Evolutionary conservation across 352 stramenopile genomes (phyloP), one percentile per base, ranked within the genome.

Genomic region (Thraustochytrium striatum): DNA sequence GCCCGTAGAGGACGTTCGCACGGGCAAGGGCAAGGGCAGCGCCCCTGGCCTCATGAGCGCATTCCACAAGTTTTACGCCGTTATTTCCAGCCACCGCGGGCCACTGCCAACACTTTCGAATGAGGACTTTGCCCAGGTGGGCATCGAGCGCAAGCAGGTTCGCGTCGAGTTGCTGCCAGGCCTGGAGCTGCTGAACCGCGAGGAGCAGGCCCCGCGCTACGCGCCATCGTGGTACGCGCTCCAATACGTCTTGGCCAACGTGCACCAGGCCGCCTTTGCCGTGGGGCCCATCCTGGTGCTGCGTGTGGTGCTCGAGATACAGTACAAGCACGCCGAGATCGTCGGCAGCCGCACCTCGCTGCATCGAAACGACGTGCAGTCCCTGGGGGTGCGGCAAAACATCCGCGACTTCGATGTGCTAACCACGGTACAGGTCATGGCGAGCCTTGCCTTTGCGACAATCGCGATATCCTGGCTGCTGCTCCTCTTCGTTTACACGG

Each of bases 401-500:
- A 30, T 75, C 35, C 2, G 21, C 25, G n/a, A 39, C 1, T 68
- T 75, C 52, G 44, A 62, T 2, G 7, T 70, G 2, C 58, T 75
- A 1, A 47, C 41, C 32, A 39, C 52, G 1, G 8, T 75, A 3
- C 11, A 72, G 25, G 44, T 11, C 25, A 38, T 43, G 7, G 65
- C 8, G 8, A 21, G 3, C 5, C 44, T 75, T 21, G 39, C 52
- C 7, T 30, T 50, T 0, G 11, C 32, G 41, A 68, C 8, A 13
- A 2, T 75, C 8, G 32, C n/a, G 11, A 25, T 50, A 7, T 68
- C 32, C 41, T 75, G 68, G n/a, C 13, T 61, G 13, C 41, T 75
- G 3, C 52, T 75, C 35, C 52, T 75, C 7, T n/a, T 72, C 30
- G 61, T 69, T 2, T 72, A 72, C 43, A 5, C 61, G 61, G 61